phyloP scores from a whole-genome alignment of 1,284 basidiomycete species.

The Trametes hirsuta region DNA sequence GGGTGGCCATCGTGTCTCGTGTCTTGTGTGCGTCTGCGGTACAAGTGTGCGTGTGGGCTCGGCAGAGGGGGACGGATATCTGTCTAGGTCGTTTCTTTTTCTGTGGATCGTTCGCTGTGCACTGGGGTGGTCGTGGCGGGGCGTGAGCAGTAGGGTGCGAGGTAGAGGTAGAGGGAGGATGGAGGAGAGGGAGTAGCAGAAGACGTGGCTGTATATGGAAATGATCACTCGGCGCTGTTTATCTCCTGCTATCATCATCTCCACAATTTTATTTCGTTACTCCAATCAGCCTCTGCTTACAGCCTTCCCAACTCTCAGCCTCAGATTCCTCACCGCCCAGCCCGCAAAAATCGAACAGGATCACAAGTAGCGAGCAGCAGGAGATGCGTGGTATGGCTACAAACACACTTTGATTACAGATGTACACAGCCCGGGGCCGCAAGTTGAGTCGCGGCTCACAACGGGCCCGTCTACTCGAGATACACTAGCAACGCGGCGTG shows the following conservation, averaged over 20 bases:
- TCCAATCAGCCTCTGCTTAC: background rate
- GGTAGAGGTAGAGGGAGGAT: constrained; percentile 6
- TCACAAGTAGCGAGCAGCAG: background rate
- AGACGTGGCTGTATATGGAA: constrained; percentile 17
- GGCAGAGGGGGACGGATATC: background rate
- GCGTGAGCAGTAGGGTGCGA: background rate
- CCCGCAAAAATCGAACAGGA: background rate
- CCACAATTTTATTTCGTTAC: background rate
- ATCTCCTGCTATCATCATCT: constrained; percentile 1
- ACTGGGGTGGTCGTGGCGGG: background rate
- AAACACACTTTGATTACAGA: constrained; percentile 26
- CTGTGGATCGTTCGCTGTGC: background rate
- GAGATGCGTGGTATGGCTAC: constrained; percentile 22
- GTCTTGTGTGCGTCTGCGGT: background rate
- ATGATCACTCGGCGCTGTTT: constrained; percentile 13
- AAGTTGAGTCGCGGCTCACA: constrained; percentile 35
- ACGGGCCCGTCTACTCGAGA: constrained; percentile 18
- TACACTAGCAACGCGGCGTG: constrained; percentile 13
- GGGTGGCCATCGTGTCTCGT: constrained; percentile 24
- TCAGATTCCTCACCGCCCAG: background rate
- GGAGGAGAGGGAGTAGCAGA: constrained; percentile 7
- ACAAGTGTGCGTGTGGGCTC: background rate
- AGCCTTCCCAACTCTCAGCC: background rate
- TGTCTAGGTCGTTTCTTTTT: background rate
- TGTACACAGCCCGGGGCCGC: constrained; percentile 31